Evolutionary conservation across 345 rosid species (phyloP).

Genomic region (Firmiana major): DNA sequence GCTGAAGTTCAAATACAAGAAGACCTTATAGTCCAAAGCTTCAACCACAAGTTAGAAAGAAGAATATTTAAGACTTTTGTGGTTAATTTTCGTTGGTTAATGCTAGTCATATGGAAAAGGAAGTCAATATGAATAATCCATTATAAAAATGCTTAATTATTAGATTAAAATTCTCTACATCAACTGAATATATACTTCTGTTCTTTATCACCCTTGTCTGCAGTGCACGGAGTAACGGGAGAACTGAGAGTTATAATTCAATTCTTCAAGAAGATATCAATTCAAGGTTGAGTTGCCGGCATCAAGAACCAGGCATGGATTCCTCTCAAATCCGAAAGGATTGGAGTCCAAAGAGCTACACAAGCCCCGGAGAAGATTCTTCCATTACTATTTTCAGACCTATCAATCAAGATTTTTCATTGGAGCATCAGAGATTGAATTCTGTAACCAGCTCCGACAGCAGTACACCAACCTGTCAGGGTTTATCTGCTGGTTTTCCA

Average conservation of each 20-base stretch:
- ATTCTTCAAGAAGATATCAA: constrained; percentile 52
- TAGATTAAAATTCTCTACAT: neutral
- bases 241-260: constrained; percentile 31
- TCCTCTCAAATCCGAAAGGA: constrained; percentile 34
- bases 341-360: constrained; percentile 29
- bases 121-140: constrained; percentile 19
- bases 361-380: constrained; percentile 31
- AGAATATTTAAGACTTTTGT: neutral
- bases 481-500: constrained; percentile 18
- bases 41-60: constrained; percentile 22
- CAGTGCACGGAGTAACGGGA: constrained; percentile 25
- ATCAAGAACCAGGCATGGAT: constrained; percentile 18
- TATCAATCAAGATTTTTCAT: constrained; percentile 31
- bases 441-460: constrained; percentile 28
- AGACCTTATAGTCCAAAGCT: constrained; percentile 17
- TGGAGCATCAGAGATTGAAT: constrained; percentile 14
- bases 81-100: neutral
- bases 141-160: constrained; percentile 7
- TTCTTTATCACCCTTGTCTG: neutral
- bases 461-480: constrained; percentile 24
- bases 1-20: constrained; percentile 7
- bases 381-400: constrained; percentile 25
- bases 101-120: neutral
- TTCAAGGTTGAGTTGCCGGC: constrained; percentile 27
- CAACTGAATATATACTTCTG: neutral